These are phyloP conservation scores for Boletellus ananas DNA, from an alignment of 768 basidiomycete species.

Conservation along the genomic window DNA sequence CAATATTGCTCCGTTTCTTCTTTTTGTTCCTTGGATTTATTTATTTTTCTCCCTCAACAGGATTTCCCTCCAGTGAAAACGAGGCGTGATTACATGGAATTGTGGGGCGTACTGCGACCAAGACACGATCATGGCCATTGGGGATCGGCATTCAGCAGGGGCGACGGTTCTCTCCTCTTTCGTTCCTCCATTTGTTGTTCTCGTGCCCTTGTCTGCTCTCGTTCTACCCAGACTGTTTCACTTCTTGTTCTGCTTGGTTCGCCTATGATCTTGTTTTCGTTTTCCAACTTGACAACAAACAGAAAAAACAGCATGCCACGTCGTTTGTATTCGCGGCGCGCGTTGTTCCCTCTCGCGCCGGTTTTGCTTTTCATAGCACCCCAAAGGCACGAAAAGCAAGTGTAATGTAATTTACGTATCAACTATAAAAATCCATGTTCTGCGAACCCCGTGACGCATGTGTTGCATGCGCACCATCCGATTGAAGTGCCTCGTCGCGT, in stretches of 20 bases:
- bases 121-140: slow-evolving; percentile 5
- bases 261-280: slow-evolving; percentile 10
- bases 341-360: background rate
- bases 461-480: too few species aligned
- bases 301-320: background rate
- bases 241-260: slow-evolving; percentile 19
- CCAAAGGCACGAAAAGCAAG: slow-evolving; percentile 11
- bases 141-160: slow-evolving; percentile 3
- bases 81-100: slow-evolving; percentile 17
- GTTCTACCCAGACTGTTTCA: slow-evolving; percentile 7
- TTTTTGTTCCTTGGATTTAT: slow-evolving; percentile 31
- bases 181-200: background rate
- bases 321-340: slow-evolving; percentile 16
- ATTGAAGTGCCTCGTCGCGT: too few species aligned
- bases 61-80: slow-evolving; percentile 18
- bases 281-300: background rate
- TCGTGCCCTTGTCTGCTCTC: background rate
- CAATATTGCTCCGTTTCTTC: slow-evolving; percentile 11
- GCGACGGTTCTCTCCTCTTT: background rate
- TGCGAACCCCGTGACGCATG: too few species aligned
- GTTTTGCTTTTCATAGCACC: too few species aligned
- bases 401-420: slow-evolving; percentile 34
- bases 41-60: slow-evolving; percentile 32
- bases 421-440: slow-evolving; percentile 29
- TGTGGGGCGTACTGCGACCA: slow-evolving; percentile 9